These are phyloP conservation scores for Hyaloscypha finlandica DNA, from an alignment of 495 filamentous ascomycete genomes.

Conservation along the genomic window DNA sequence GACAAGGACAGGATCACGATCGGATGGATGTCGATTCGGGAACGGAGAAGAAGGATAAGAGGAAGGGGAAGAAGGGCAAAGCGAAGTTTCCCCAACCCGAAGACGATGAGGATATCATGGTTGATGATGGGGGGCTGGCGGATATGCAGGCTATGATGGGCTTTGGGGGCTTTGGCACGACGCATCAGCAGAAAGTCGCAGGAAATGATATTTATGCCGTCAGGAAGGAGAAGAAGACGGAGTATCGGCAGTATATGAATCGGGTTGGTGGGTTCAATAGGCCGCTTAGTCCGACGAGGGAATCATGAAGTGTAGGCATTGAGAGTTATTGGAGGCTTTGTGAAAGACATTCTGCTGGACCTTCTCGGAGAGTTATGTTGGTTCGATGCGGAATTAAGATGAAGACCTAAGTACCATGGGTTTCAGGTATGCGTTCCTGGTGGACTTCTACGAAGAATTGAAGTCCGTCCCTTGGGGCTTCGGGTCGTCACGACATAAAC, in stretches of 20 bases:
- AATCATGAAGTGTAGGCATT: conserved; percentile 13
- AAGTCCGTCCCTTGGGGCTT: no score
- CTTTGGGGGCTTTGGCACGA: conserved; percentile 80
- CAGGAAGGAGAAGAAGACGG: conserved; percentile 90
- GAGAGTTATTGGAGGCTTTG: not conserved
- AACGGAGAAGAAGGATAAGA: not conserved
- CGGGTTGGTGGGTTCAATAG: conserved; percentile 94
- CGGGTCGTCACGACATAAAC: not conserved
- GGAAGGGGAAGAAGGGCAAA: conserved; percentile 9
- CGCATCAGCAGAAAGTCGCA: conserved; percentile 86
- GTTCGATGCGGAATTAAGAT: no score
- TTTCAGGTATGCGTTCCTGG: no score
- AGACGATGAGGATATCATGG: conserved; percentile 44
- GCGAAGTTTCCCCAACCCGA: conserved; percentile 4
- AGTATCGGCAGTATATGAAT: conserved; percentile 99
- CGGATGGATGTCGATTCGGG: conserved; percentile 29
- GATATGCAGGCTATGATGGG: conserved; percentile 87
- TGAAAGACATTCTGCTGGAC: not conserved
- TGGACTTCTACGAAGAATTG: no score
- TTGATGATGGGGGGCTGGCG: conserved; percentile 66
- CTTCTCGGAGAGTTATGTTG: not conserved
- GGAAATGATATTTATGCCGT: conserved; percentile 87
- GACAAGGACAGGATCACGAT: conserved; percentile 25
- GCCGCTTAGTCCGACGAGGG: conserved; percentile 63
- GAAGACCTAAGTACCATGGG: no score